A percentile compares a stretch with the other conserved stretches of the same genome.
Evolutionary conservation across 2,329 filamentous ascomycete species (phyloP).

Genomic region (Penicillium brevicompactum): DNA sequence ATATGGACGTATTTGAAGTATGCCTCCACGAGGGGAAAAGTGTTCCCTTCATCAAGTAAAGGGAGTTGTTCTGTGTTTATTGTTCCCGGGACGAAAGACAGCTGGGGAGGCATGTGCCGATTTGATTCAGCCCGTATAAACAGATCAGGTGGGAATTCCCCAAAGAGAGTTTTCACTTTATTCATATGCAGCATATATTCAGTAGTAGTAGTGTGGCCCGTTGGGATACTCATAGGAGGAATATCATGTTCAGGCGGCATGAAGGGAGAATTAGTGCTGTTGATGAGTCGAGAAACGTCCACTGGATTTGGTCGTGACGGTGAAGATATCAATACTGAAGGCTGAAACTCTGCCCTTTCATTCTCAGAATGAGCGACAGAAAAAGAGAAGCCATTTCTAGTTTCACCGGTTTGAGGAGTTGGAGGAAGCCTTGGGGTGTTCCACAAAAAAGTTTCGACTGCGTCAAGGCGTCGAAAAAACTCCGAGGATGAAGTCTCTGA

Average conservation of each 20-base stretch:
- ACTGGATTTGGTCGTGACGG: conserved; percentile 3
- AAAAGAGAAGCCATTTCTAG: not conserved
- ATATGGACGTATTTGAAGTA: conserved; percentile 6
- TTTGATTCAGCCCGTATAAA: conserved; percentile 11
- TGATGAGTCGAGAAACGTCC: conserved; percentile 4
- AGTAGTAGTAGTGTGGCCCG: conserved; percentile 5
- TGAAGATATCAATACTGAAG: conserved; percentile 4
- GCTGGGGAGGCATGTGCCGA: conserved; percentile 2
- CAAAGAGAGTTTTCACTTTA: conserved; percentile 4
- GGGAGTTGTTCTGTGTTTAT: conserved; percentile 1
- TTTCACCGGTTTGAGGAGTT: conserved; percentile 6
- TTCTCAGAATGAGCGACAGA: not conserved
- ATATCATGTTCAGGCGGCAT: conserved; percentile 8
- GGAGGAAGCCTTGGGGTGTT: conserved; percentile 1
- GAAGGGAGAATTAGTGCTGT: not conserved
- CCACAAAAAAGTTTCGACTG: conserved; percentile 7
- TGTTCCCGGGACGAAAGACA: conserved; percentile 3
- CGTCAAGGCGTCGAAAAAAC: conserved; percentile 9
- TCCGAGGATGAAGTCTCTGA: conserved; percentile 4
- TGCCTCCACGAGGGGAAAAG: conserved; percentile 2
- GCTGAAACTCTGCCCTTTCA: not conserved
- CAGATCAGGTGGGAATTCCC: conserved; percentile 9
- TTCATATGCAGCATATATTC: conserved; percentile 12
- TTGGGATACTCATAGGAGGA: conserved; percentile 8
- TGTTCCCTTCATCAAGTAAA: not conserved